phyloP scores from a whole-genome alignment of 805 yeast genomes.

The Saccharomyces kudriavzevii region DNA sequence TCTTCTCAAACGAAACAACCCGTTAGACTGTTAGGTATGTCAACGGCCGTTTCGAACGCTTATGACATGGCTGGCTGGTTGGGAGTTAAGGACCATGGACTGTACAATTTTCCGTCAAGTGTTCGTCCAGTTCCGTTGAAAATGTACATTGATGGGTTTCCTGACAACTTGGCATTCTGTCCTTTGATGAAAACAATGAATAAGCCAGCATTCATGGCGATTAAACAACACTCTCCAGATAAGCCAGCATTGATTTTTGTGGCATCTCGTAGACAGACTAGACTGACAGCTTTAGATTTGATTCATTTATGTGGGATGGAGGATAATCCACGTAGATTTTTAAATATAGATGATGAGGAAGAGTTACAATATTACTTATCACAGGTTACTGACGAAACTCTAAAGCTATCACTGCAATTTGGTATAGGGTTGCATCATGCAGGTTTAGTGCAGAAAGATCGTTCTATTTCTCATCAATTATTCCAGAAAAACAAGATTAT shows the following conservation, averaged over 20 bases:
- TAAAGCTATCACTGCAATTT: slow-evolving; percentile 56
- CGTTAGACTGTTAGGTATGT: slow-evolving; percentile 82
- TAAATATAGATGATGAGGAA: slow-evolving; percentile 60
- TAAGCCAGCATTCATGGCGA: slow-evolving; percentile 84
- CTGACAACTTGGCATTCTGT: slow-evolving; percentile 70
- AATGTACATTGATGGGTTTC: slow-evolving; percentile 81
- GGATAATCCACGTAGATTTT: slow-evolving; percentile 53
- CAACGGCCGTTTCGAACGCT: slow-evolving; percentile 89
- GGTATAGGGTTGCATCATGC: slow-evolving; percentile 98
- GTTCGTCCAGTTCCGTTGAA: slow-evolving; percentile 91
- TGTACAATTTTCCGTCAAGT: slow-evolving; percentile 86
- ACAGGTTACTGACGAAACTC: slow-evolving; percentile 80
- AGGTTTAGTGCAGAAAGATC: slow-evolving; percentile 83
- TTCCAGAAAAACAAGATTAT: slow-evolving; percentile 77
- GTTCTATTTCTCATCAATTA: slow-evolving; percentile 81
- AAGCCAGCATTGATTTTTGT: slow-evolving; percentile 94
- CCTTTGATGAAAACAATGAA: slow-evolving; percentile 63
- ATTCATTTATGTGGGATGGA: slow-evolving; percentile 63
- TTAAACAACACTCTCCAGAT: slow-evolving; percentile 86
- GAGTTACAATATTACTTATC: slow-evolving; percentile 78
- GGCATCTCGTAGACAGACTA: slow-evolving; percentile 89
- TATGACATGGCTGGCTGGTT: slow-evolving; percentile 91
- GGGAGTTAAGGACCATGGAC: slow-evolving; percentile 82
- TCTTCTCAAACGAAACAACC: slow-evolving; percentile 69
- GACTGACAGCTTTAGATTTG: slow-evolving; percentile 69